Percentiles rank a stretch among this genome's conserved stretches.
phyloP scores from a whole-genome alignment of 164 flowering plant genomes.

The Berberis vulgaris region DNA sequence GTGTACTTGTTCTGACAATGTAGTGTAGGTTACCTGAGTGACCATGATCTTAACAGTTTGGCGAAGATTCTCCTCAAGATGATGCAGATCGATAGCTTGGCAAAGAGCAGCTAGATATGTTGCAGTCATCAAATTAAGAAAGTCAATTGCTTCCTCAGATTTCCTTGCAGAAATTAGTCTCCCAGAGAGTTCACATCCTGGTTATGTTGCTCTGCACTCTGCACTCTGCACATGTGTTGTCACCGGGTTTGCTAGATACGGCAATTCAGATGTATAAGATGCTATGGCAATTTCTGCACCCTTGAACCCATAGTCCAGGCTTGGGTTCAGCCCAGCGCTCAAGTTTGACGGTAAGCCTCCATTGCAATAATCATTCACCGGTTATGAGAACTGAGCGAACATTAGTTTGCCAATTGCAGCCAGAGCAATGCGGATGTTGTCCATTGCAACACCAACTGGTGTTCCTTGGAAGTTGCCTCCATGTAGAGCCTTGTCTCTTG shows the following conservation, averaged over 20 bases:
- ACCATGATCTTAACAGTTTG: slow-evolving; percentile 44
- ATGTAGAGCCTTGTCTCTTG: slow-evolving; percentile 23
- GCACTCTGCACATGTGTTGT: slow-evolving; percentile 55
- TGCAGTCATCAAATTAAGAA: slow-evolving; percentile 49
- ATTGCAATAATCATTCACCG: slow-evolving; percentile 56
- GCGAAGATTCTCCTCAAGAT: background rate
- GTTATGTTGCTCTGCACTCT: slow-evolving; percentile 50
- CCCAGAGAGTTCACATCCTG: slow-evolving; percentile 68
- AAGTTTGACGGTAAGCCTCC: slow-evolving; percentile 58
- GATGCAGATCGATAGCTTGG: slow-evolving; percentile 56
- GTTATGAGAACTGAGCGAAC: slow-evolving; percentile 66
- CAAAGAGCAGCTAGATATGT: slow-evolving; percentile 48
- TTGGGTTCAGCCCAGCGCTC: slow-evolving; percentile 54
- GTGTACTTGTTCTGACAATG: too few relatives aligned
- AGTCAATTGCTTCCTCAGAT: slow-evolving; percentile 48
- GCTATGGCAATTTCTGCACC: slow-evolving; percentile 63
- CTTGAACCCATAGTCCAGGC: slow-evolving; percentile 60
- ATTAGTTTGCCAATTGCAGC: slow-evolving; percentile 56
- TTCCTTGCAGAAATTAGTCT: slow-evolving; percentile 43
- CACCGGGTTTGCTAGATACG: slow-evolving; percentile 56
- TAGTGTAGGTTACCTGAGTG: slow-evolving; percentile 26
- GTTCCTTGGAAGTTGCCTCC: slow-evolving; percentile 67
- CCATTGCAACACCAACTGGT: slow-evolving; percentile 69
- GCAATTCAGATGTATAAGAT: slow-evolving; percentile 54
- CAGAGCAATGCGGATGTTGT: slow-evolving; percentile 42